Base-by-base conservation (phyloP, 352 stramenopile genomes). In the Phytophthora nicotianae region DNA sequence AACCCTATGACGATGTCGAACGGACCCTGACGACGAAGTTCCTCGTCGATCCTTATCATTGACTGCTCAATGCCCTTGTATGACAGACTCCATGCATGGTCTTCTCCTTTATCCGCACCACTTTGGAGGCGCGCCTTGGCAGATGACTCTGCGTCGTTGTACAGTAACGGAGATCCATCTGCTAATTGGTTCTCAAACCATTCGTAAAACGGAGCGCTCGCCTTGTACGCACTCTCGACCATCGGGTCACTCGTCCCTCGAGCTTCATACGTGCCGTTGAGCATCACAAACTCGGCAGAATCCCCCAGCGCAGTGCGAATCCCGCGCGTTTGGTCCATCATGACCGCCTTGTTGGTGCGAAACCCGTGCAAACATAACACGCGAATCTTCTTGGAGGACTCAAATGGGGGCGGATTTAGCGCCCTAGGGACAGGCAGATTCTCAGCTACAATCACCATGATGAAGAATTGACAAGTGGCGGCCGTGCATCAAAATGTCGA, bases 291-390 rank as follows among this genome's bases (percentile, higher is more conserved):
- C 48, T 83, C 72, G 17, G 75, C 65, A 19, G 62, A 63, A 4
- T 54, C 21, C 4, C 74, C 72, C 9, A 84, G 47, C 20, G 50
- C 64, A 7, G 54, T 46, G 29, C 67, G 77, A 65, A 87, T 58
- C 2, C 64, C 73, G 10, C 72, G 74, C 10, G 64, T 73, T 41
- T 87, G 77, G 43, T 74, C 57, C 35, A 68, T 29, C 75, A 87
- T 84, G 41, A 87, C 71, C 35, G 70, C 35, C 24, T 51, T 50
- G 56, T 87, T 87, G 16, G 75, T 84, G 23, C 77, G 77, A 58
- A 79, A 87, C 17, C 77, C 77, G 49, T 87, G 77, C 16, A 85
- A 56, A 32, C 75, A 85, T n/a, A 85, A 47, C 48, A 82, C 72
- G 10, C 75, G 73, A 20, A 84, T 72, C 45, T 73, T 75, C 50